Conservation (phyloP, 495 filamentous ascomycete genomes). For the Beverwykella pulmonaria region DNA sequence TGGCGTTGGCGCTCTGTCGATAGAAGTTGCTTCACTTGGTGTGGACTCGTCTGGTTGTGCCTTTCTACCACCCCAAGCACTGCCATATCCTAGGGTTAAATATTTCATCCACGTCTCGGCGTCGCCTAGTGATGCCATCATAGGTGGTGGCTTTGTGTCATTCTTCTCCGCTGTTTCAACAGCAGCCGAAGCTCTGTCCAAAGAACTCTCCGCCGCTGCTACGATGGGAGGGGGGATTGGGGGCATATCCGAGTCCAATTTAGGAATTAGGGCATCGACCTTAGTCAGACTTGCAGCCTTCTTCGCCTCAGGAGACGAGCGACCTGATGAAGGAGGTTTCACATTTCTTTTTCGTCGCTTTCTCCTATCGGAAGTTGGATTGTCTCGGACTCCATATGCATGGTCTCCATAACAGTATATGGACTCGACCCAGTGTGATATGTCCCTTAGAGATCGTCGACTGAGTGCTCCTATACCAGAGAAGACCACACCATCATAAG, state of each 20-base stretch:
- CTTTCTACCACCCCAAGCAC: constrained; percentile 53
- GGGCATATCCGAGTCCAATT: constrained; percentile 8
- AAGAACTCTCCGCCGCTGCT: constrained; percentile 32
- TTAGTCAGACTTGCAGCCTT: background rate
- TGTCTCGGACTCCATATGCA: constrained; percentile 79
- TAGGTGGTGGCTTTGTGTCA: constrained; percentile 7
- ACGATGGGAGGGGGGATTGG: constrained; percentile 43
- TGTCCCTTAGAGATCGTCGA: constrained; percentile 62
- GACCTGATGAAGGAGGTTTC: constrained; percentile 1
- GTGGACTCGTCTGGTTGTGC: background rate
- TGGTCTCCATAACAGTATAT: constrained; percentile 75
- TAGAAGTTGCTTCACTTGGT: constrained; percentile 1
- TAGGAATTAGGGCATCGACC: background rate
- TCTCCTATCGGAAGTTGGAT: constrained; percentile 59
- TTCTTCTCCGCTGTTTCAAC: constrained; percentile 22
- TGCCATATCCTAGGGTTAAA: constrained; percentile 60
- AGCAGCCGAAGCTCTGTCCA: constrained; percentile 32
- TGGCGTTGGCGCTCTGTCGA: constrained; percentile 11
- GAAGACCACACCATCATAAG: constrained; percentile 82
- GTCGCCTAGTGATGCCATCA: constrained; percentile 33
- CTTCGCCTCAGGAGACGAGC: constrained; percentile 3
- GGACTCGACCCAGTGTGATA: constrained; percentile 83
- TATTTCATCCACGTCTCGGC: constrained; percentile 43
- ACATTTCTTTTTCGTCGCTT: constrained; percentile 36
- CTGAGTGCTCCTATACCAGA: constrained; percentile 72